Evolutionary conservation across 2,329 filamentous ascomycete species (phyloP).

Genomic region (Ophiocordyceps polyrhachis-furcata): DNA sequence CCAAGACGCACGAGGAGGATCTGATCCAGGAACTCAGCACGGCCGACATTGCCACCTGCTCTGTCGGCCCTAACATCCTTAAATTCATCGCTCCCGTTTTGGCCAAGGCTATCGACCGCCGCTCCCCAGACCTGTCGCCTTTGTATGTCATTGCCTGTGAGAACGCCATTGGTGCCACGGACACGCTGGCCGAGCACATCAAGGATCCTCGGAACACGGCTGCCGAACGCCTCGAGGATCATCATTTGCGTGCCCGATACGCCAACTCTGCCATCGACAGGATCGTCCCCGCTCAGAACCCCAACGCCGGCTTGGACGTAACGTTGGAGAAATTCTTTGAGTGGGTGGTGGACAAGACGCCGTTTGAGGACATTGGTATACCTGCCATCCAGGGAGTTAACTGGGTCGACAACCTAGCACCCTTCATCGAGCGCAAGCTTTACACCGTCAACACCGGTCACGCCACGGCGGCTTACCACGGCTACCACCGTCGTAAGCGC

Average conservation of each 20-base stretch:
- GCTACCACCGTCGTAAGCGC: constrained; percentile 64
- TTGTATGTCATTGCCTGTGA: constrained; percentile 92
- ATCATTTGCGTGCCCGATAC: constrained; percentile 63
- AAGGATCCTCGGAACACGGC: constrained; percentile 55
- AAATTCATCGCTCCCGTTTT: constrained; percentile 93
- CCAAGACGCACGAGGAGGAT: constrained; percentile 63
- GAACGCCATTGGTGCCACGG: constrained; percentile 90
- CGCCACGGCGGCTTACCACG: constrained; percentile 89
- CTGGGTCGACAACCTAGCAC: constrained; percentile 79
- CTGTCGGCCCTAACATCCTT: constrained; percentile 88
- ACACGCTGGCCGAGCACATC: constrained; percentile 69
- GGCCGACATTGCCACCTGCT: constrained; percentile 87
- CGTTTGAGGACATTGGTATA: constrained; percentile 48
- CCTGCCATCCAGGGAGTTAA: constrained; percentile 75
- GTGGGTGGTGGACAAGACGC: constrained; percentile 85
- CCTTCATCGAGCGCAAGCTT: constrained; percentile 98
- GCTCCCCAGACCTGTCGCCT: constrained; percentile 44
- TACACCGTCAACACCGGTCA: constrained; percentile 99
- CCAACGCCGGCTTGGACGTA: constrained; percentile 67
- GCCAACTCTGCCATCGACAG: constrained; percentile 98
- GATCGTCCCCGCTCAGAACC: constrained; percentile 82
- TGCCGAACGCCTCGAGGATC: constrained; percentile 43
- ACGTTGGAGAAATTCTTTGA: constrained; percentile 98
- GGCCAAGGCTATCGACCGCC: constrained; percentile 75
- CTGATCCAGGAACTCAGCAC: constrained; percentile 71